phyloP scores from a whole-genome alignment of 2,329 filamentous ascomycete species.

The Exophiala xenobiotica region DNA sequence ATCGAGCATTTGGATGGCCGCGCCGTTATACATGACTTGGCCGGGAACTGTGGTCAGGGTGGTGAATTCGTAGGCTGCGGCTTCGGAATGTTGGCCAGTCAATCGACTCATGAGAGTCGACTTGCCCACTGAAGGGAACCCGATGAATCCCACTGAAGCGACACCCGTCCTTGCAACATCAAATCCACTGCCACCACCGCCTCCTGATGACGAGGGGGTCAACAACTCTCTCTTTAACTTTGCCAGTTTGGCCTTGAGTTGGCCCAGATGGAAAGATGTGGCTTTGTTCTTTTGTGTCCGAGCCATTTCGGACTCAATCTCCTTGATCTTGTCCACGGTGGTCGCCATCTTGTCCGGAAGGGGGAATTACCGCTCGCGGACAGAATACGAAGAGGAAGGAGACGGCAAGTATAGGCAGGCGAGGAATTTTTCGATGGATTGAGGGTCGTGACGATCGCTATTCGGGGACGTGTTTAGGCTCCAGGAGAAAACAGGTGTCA shows the following conservation, averaged over 20 bases:
- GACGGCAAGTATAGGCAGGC: not conserved
- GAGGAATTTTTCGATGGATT: not conserved
- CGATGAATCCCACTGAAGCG: constrained; percentile 94
- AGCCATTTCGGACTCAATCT: constrained; percentile 97
- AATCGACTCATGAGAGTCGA: constrained; percentile 94
- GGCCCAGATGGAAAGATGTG: constrained; percentile 86
- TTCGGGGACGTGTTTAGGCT: no score
- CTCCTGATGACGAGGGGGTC: constrained; percentile 74
- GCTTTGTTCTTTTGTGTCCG: constrained; percentile 97
- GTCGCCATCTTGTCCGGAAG: constrained; percentile 73
- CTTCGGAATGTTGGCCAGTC: constrained; percentile 96
- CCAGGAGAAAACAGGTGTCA: no score
- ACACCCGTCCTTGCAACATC: constrained; percentile 98
- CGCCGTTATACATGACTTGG: constrained; percentile 93
- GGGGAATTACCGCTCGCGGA: constrained; percentile 20
- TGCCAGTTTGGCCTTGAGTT: constrained; percentile 96
- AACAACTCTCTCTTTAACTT: constrained; percentile 96
- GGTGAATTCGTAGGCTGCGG: constrained; percentile 96
- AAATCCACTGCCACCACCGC: constrained; percentile 85
- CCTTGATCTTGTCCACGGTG: constrained; percentile 98
- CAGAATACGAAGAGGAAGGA: constrained; percentile 5
- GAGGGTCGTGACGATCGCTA: not conserved
- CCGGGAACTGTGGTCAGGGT: constrained; percentile 96
- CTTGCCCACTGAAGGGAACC: constrained; percentile 97
- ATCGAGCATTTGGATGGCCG: constrained; percentile 97